Evolutionary conservation across 768 basidiomycete species (phyloP).

Genomic region (Myochromella boudieri): DNA sequence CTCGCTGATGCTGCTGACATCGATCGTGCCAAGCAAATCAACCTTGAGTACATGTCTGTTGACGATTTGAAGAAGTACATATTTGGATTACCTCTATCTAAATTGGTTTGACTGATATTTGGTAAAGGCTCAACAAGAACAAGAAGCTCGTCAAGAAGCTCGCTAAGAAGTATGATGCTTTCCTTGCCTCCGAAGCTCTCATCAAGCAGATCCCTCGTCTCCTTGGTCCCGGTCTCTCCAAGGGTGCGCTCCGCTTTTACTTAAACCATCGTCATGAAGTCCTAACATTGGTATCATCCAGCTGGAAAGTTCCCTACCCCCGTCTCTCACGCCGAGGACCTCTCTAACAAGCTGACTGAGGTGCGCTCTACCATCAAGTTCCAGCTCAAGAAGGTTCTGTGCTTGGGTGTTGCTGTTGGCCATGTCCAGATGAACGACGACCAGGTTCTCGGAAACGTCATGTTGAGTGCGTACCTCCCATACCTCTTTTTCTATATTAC

Average conservation of each 20-base stretch:
- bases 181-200: slow-evolving; percentile 94
- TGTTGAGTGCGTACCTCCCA: slow-evolving; percentile 69
- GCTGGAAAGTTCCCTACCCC: slow-evolving; percentile 99
- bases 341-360: slow-evolving; percentile 87
- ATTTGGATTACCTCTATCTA: not conserved
- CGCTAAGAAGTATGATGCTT: slow-evolving; percentile 99
- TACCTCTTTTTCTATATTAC: not conserved
- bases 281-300: slow-evolving; percentile 24
- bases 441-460: slow-evolving; percentile 95
- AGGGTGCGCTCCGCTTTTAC: slow-evolving; percentile 58
- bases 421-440: slow-evolving; percentile 98
- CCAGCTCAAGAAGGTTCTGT: slow-evolving; percentile 99
- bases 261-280: not conserved
- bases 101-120: not conserved
- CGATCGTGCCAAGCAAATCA: slow-evolving; percentile 97
- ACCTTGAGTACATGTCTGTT: slow-evolving; percentile 98
- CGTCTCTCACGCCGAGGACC: slow-evolving; percentile 88
- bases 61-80: slow-evolving; percentile 98
- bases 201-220: slow-evolving; percentile 99
- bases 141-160: slow-evolving; percentile 99
- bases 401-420: slow-evolving; percentile 97
- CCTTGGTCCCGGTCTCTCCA: slow-evolving; percentile 98
- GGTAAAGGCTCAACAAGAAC: slow-evolving; percentile 93
- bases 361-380: slow-evolving; percentile 99
- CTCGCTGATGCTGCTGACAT: slow-evolving; percentile 99